Percentiles rank a stretch among this genome's conserved stretches.
phyloP scores from a whole-genome alignment of 1,284 basidiomycete genomes.

The Rhodotorula sp. region DNA sequence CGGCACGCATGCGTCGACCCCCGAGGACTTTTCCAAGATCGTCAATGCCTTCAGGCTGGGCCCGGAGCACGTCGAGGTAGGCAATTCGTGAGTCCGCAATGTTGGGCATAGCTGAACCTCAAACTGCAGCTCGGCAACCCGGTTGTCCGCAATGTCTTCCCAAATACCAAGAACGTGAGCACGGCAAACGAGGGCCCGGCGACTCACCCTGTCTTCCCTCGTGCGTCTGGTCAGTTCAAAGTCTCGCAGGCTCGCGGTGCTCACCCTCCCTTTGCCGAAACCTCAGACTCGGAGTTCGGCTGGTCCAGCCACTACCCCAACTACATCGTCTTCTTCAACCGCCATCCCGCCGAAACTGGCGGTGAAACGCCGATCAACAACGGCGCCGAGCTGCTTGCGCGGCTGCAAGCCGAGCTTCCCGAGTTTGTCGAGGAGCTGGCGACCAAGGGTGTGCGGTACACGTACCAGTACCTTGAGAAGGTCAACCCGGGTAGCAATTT shows the following conservation, averaged over 20 bases:
- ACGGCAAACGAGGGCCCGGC: constrained; percentile 18
- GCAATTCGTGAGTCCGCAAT: not conserved
- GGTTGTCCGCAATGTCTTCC: constrained; percentile 10
- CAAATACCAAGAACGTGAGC: constrained; percentile 7
- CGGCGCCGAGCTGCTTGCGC: constrained; percentile 5
- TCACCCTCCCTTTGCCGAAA: not conserved
- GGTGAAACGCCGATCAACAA: constrained; percentile 20
- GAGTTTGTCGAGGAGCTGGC: constrained; percentile 14
- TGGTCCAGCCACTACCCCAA: constrained; percentile 15
- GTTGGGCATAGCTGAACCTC: not conserved
- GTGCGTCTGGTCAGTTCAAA: not conserved
- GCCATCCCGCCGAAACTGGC: not conserved
- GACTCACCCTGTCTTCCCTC: constrained; percentile 1
- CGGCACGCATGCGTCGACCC: constrained; percentile 2
- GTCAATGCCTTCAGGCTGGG: constrained; percentile 15
- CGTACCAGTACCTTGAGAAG: constrained; percentile 4
- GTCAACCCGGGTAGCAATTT: constrained; percentile 14
- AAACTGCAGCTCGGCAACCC: constrained; percentile 15
- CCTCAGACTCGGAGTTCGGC: constrained; percentile 10
- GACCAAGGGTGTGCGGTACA: constrained; percentile 12
- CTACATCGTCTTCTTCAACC: constrained; percentile 16
- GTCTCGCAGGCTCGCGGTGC: not conserved
- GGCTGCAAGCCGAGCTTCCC: constrained; percentile 7
- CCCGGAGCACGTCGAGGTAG: constrained; percentile 14
- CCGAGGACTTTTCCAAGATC: constrained; percentile 10